These are phyloP conservation scores for Orbilia quercus DNA, from an alignment of 2,329 filamentous ascomycete species.

Conservation along the genomic window DNA sequence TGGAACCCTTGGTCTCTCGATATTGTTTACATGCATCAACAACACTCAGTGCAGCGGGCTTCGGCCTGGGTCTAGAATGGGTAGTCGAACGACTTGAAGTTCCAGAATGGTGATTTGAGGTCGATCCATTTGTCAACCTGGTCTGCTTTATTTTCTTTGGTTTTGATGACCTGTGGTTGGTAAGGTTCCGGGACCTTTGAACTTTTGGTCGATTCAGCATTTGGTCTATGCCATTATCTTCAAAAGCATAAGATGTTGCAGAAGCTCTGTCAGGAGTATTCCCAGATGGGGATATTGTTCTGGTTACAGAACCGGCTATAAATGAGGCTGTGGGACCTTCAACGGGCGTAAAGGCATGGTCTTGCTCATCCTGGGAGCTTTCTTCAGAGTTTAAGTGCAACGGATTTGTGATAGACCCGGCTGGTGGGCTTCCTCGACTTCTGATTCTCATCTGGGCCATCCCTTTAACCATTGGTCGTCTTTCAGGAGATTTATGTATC, in stretches of 20 bases:
- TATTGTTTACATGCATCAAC: constrained; percentile 48
- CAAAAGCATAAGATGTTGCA: constrained; percentile 37
- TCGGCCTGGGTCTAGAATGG: constrained; percentile 13
- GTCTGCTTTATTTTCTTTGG: constrained; percentile 23
- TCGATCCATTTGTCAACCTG: constrained; percentile 7
- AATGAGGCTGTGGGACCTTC: neutral
- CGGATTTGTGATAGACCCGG: constrained; percentile 42
- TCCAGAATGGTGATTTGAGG: neutral
- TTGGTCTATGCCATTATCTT: constrained; percentile 41
- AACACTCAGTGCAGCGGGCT: constrained; percentile 39
- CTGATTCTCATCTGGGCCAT: constrained; percentile 53
- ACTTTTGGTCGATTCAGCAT: constrained; percentile 33
- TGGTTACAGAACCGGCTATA: neutral
- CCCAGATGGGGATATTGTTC: neutral
- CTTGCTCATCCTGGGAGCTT: constrained; percentile 24
- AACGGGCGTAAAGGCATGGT: neutral
- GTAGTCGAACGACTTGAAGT: neutral
- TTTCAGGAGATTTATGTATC: constrained; percentile 24
- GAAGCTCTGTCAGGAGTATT: neutral
- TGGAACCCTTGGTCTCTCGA: constrained; percentile 22
- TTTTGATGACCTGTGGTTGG: constrained; percentile 7
- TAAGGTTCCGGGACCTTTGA: neutral
- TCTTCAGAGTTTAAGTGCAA: constrained; percentile 33
- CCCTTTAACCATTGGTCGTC: constrained; percentile 38
- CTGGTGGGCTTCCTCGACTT: constrained; percentile 25